Conservation (phyloP, 495 filamentous ascomycete genomes). For the Elasticomyces elasticus region DNA sequence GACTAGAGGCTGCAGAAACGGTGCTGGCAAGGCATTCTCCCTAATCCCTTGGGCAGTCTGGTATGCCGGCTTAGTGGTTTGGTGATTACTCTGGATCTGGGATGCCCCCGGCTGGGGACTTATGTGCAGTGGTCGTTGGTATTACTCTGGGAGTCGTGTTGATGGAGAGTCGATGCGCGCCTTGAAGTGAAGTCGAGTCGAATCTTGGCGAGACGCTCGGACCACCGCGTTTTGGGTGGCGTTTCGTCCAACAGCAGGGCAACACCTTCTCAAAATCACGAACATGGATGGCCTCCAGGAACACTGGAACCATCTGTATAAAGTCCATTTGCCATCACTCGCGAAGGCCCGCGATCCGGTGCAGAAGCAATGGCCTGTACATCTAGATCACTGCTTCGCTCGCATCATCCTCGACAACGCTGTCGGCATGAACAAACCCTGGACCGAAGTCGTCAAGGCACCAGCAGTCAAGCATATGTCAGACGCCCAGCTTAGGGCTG, state of each 20-base stretch:
- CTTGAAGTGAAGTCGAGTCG: too few species aligned
- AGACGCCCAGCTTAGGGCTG: slow-evolving; percentile 22
- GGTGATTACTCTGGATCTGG: too few species aligned
- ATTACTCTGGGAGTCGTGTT: too few species aligned
- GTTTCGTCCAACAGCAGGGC: neutral
- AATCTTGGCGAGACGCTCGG: neutral
- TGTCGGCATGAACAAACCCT: slow-evolving; percentile 25
- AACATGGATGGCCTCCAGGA: slow-evolving; percentile 8
- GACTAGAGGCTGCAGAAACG: too few species aligned
- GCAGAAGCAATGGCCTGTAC: slow-evolving; percentile 30
- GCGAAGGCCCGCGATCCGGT: slow-evolving; percentile 16
- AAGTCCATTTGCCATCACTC: slow-evolving; percentile 11
- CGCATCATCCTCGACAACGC: slow-evolving; percentile 33
- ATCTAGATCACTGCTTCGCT: slow-evolving; percentile 34
- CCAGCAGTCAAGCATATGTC: slow-evolving; percentile 30
- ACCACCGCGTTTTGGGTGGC: neutral
- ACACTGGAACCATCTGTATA: slow-evolving; percentile 10
- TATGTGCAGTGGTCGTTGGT: too few species aligned
- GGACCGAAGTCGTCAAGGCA: slow-evolving; percentile 19
- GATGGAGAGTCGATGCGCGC: neutral
- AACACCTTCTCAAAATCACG: too few species aligned
- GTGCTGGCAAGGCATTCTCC: too few species aligned
- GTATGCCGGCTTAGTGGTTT: too few species aligned
- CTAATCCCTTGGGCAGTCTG: too few species aligned
- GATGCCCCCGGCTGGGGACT: too few species aligned